Evolutionary conservation across 768 basidiomycete genomes (phyloP).

Genomic region (Omphalotus guepiniiformis): DNA sequence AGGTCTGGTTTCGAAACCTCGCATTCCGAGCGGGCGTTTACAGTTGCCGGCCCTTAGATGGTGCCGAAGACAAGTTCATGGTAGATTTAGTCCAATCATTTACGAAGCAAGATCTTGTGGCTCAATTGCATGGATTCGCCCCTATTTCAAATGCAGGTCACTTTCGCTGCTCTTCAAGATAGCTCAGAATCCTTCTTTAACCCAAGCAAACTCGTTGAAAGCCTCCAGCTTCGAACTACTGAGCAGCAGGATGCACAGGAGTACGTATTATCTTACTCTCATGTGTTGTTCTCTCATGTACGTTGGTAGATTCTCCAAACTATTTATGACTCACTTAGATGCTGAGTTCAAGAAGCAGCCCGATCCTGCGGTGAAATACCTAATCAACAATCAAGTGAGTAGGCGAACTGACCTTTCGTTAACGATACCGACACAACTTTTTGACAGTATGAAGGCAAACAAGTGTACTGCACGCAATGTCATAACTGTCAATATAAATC

Average conservation of each 20-base stretch:
- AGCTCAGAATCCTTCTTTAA: constrained; percentile 71
- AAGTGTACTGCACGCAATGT: constrained; percentile 80
- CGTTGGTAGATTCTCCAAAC: constrained; percentile 75
- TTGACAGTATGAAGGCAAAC: constrained; percentile 79
- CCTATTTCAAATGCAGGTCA: constrained; percentile 72
- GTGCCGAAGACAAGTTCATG: constrained; percentile 39
- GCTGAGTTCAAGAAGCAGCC: constrained; percentile 83
- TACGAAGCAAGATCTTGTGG: background rate
- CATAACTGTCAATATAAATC: constrained; percentile 63
- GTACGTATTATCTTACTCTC: constrained; percentile 37
- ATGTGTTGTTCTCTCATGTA: constrained; percentile 7
- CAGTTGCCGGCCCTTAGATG: constrained; percentile 58
- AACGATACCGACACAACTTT: constrained; percentile 1
- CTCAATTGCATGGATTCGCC: constrained; percentile 60
- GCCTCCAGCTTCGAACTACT: constrained; percentile 70
- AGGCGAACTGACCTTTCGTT: background rate
- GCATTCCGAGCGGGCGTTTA: constrained; percentile 84
- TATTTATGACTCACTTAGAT: constrained; percentile 89
- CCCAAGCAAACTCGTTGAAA: constrained; percentile 80
- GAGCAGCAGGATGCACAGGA: constrained; percentile 98
- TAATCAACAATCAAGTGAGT: constrained; percentile 69
- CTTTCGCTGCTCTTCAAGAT: constrained; percentile 82
- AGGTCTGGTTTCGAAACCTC: constrained; percentile 92
- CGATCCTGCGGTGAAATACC: constrained; percentile 52
- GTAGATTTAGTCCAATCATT: constrained; percentile 16